Conservation (phyloP, 2,329 filamentous ascomycete genomes). For the Colletotrichum coccodes region DNA sequence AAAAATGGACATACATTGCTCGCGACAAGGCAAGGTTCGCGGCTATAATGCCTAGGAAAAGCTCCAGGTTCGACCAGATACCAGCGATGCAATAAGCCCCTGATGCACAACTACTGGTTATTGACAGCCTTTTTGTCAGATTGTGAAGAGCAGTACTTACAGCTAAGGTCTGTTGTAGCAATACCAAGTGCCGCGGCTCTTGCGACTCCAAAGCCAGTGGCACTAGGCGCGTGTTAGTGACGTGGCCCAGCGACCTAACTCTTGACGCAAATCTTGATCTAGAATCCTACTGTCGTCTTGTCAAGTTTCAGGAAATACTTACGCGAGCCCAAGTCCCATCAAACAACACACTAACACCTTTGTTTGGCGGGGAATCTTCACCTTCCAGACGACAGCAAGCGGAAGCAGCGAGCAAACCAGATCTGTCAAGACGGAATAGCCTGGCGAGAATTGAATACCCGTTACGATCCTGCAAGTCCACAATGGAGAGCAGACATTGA, state of each 20-base stretch:
- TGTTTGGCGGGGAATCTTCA: conserved; percentile 40
- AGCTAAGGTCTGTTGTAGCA: conserved; percentile 37
- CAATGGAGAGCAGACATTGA: neutral
- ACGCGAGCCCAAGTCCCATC: conserved; percentile 42
- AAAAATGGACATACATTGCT: conserved; percentile 36
- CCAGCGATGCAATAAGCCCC: conserved; percentile 45
- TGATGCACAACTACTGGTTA: conserved; percentile 8
- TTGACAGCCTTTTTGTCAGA: neutral
- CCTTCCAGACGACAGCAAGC: conserved; percentile 44
- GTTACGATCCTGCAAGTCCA: no score
- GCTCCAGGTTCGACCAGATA: conserved; percentile 50
- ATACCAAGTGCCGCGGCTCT: conserved; percentile 37
- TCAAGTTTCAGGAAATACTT: no score
- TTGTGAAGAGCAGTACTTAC: conserved; percentile 20
- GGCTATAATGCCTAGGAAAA: conserved; percentile 47
- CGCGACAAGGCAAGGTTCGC: conserved; percentile 42
- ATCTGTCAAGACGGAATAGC: conserved; percentile 39
- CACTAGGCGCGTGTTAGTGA: conserved; percentile 11
- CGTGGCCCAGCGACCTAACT: no score
- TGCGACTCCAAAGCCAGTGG: conserved; percentile 38
- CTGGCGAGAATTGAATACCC: neutral
- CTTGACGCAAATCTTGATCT: no score
- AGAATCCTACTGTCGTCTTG: no score
- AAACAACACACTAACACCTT: conserved; percentile 43
- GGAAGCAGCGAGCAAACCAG: conserved; percentile 40